These are phyloP conservation scores for Pichia sp. DNA, from an alignment of 1,139 yeast species.

Conservation along the genomic window DNA sequence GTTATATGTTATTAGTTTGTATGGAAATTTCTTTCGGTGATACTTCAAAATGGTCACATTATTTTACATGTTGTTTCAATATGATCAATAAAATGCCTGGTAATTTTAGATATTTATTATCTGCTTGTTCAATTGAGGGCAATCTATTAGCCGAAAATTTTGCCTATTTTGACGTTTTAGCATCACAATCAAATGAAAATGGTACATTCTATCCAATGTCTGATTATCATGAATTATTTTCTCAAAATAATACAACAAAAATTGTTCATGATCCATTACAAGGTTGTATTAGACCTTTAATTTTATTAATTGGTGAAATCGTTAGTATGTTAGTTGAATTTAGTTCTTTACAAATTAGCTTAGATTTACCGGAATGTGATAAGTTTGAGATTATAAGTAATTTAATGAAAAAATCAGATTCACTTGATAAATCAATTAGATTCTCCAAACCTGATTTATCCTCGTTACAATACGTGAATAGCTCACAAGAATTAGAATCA, in stretches of 20 bases:
- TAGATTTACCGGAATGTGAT: conserved; percentile 21
- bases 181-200: conserved; percentile 32
- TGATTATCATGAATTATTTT: conserved; percentile 28
- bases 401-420: conserved; percentile 18
- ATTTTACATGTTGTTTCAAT: conserved; percentile 30
- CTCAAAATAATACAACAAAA: conserved; percentile 14
- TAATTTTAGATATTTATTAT: conserved; percentile 24
- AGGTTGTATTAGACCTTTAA: conserved; percentile 40
- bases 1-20: conserved; percentile 32
- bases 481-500: conserved; percentile 40
- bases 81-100: conserved; percentile 31
- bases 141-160: conserved; percentile 36
- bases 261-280: conserved; percentile 36
- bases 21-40: conserved; percentile 35
- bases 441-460: conserved; percentile 36
- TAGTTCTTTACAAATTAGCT: conserved; percentile 16
- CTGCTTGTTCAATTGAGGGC: conserved; percentile 32
- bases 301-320: conserved; percentile 37
- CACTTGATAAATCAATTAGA: conserved; percentile 35
- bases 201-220: conserved; percentile 36
- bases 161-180: conserved; percentile 40
- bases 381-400: conserved; percentile 16
- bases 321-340: conserved; percentile 28
- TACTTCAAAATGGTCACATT: conserved; percentile 31
- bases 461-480: conserved; percentile 34